phyloP scores from a whole-genome alignment of 2,329 filamentous ascomycete genomes.

The Niveomyces coronatus region DNA sequence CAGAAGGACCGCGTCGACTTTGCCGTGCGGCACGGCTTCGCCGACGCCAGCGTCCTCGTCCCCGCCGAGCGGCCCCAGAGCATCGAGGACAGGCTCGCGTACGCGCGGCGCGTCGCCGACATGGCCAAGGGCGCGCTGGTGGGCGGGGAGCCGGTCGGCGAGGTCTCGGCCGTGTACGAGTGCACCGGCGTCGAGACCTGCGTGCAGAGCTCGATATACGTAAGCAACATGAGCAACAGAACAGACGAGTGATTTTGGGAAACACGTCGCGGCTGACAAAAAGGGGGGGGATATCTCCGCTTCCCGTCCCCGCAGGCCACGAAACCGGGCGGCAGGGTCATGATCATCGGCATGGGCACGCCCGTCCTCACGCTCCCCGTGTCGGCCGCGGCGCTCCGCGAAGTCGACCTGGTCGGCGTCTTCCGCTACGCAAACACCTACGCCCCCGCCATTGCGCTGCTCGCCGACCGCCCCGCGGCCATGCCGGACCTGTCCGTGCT shows the following conservation, averaged over 20 bases:
- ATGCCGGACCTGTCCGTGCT: conserved; percentile 58
- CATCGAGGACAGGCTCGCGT: conserved; percentile 42
- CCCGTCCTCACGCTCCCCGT: conserved; percentile 61
- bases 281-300: neutral
- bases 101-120: conserved; percentile 38
- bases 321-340: conserved; percentile 55
- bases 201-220: conserved; percentile 64
- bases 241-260: too few relatives aligned
- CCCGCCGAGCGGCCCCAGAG: conserved; percentile 37
- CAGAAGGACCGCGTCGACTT: conserved; percentile 47
- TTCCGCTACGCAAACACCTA: conserved; percentile 73
- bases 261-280: too few relatives aligned
- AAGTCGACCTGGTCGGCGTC: conserved; percentile 61
- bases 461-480: conserved; percentile 35
- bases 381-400: conserved; percentile 55
- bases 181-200: conserved; percentile 72
- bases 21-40: conserved; percentile 44
- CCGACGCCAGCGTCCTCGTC: conserved; percentile 41
- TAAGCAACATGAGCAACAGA: conserved; percentile 22
- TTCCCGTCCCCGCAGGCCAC: conserved; percentile 33
- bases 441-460: conserved; percentile 39
- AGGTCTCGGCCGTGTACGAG: conserved; percentile 62
- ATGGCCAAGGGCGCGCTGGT: conserved; percentile 27
- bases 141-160: conserved; percentile 40
- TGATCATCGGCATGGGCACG: conserved; percentile 64